phyloP scores from a whole-genome alignment of 495 filamentous ascomycete species.

The Xylaria longipes region DNA sequence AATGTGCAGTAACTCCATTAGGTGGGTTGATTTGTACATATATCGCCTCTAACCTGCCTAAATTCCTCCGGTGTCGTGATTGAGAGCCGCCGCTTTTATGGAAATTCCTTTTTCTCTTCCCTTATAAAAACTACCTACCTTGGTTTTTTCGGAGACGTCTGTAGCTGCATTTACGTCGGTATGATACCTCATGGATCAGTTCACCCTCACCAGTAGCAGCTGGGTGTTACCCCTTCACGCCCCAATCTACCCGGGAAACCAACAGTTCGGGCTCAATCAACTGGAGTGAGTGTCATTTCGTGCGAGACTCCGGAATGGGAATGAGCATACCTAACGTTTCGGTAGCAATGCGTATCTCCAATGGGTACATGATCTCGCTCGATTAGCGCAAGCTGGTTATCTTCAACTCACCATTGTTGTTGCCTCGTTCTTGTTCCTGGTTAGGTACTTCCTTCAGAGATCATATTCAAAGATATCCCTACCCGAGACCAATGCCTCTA shows the following conservation, averaged over 20 bases:
- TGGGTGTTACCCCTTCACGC: constrained; percentile 7
- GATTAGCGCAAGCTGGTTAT: constrained; percentile 38
- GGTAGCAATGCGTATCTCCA: constrained; percentile 28
- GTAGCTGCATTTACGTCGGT: not conserved
- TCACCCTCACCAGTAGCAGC: constrained; percentile 12
- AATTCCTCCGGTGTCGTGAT: constrained; percentile 11
- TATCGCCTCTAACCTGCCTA: not conserved
- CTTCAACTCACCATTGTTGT: constrained; percentile 37
- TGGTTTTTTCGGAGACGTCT: not conserved
- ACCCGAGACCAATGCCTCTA: constrained; percentile 36
- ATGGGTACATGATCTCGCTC: constrained; percentile 37
- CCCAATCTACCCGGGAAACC: constrained; percentile 4
- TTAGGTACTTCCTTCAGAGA: constrained; percentile 37
- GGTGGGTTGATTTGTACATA: not conserved
- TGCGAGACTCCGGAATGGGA: not conserved
- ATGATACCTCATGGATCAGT: constrained; percentile 24
- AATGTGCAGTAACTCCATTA: not conserved
- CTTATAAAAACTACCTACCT: not conserved
- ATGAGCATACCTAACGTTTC: not conserved
- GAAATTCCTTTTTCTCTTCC: not conserved
- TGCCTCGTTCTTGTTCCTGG: constrained; percentile 36
- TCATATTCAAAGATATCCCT: constrained; percentile 32
- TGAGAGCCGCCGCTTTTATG: not conserved
- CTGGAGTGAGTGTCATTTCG: not conserved
- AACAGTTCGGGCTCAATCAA: constrained; percentile 8